Percentiles rank a stretch among this genome's conserved stretches.
Conservation (phyloP, 768 basidiomycete species). For the Symmetrospora coprosmae region DNA sequence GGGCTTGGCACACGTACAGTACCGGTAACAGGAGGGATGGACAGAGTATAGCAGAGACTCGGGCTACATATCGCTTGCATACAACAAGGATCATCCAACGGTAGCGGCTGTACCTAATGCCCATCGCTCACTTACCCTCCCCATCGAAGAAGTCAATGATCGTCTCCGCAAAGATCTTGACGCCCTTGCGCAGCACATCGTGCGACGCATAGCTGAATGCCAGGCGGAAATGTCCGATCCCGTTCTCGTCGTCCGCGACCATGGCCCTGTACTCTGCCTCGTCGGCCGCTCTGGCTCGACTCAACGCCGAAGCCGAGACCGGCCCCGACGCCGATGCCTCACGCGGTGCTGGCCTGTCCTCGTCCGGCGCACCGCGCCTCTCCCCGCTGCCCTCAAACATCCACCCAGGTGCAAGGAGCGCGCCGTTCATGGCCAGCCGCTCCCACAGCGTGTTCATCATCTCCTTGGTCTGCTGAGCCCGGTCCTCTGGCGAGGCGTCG, state of each 20-base stretch:
- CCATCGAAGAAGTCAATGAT: constrained; percentile 16
- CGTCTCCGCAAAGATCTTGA: constrained; percentile 10
- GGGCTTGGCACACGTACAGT: too few species aligned
- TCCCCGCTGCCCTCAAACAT: constrained; percentile 34
- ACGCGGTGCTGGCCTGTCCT: background rate
- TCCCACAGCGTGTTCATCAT: constrained; percentile 49
- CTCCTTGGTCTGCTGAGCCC: constrained; percentile 35
- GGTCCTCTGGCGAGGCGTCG: constrained; percentile 26
- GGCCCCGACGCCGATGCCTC: background rate
- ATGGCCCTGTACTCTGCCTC: too few species aligned
- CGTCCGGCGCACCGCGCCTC: constrained; percentile 4
- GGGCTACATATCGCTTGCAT: too few species aligned
- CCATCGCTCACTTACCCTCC: too few species aligned
- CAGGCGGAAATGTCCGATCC: constrained; percentile 11
- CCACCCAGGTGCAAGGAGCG: constrained; percentile 53
- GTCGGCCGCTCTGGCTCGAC: too few species aligned
- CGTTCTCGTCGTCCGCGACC: background rate
- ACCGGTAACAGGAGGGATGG: too few species aligned
- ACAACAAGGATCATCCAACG: too few species aligned
- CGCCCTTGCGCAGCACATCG: constrained; percentile 2
- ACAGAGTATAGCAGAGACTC: too few species aligned
- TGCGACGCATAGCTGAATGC: constrained; percentile 8
- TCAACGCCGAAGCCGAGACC: background rate
- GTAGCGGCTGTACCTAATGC: too few species aligned
- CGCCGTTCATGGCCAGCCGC: constrained; percentile 48